Base-by-base conservation (phyloP, 768 basidiomycete genomes). In the Cystofilobasidium capitatum region DNA sequence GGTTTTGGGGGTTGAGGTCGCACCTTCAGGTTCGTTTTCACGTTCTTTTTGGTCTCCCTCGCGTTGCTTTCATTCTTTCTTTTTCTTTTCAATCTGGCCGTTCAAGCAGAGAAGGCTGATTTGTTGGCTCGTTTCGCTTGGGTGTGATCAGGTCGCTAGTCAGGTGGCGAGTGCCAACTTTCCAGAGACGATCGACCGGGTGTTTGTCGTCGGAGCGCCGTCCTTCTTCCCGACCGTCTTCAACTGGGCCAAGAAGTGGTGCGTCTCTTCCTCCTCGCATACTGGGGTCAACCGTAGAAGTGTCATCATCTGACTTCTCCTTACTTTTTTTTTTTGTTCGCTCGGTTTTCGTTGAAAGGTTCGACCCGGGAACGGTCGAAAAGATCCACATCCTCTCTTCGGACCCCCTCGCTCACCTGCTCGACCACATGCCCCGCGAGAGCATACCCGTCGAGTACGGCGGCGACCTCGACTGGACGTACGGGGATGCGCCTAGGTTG, bases 241-340 rank as follows among this genome's bases (percentile, higher is more conserved):
- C 47, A 65, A 65, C 62, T 69, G 68, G 68, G 68, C 63, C 37
- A 69, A 69, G 63, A 69, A 69, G 36, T 69, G 68, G 68, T 69
- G 36, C 31, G 66, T 55, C 10, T 22, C 54, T 29, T 14, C 26
- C 14, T 7, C 51, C 29, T 5, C 51, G n/a, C 2, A 2, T 16
- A 8, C 7, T 13, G 51, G 13, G 29, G 26, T n/a, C n/a, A n/a
- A 55, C 14, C 47, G 8, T n/a, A n/a, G 14, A 22, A 16, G 3
- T 22, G 10, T 10, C 3, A 49, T 24, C 22, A 9, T 49, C 47
- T 24, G 47, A 9, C 8, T 9, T 10, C 31, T 24, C 40, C n/a
- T 29, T 45, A n/a, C 40, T 22, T 36, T 42, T 35, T 24, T 35
- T 33, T 42, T 57, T 57, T 29, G 10, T 35, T 33, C 29, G 16